Evolutionary conservation across 2,329 filamentous ascomycete species (phyloP).

Genomic region (Verticillium zaregamsianum): DNA sequence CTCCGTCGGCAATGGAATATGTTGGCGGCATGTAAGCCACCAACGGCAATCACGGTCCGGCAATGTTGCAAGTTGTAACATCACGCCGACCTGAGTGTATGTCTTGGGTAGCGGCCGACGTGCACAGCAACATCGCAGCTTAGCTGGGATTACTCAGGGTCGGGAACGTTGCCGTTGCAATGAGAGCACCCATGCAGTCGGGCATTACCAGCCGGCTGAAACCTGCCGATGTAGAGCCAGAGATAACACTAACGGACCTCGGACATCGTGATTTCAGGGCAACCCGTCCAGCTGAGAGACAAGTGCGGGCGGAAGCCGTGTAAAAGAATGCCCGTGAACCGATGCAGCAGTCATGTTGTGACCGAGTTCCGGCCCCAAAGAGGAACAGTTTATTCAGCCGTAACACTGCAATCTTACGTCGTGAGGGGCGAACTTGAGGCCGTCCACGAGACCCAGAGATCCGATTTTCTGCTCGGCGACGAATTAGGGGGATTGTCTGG

Average conservation of each 20-base stretch:
- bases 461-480: not conserved
- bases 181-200: not conserved
- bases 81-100: not conserved
- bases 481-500: not conserved
- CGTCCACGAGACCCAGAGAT: not conserved
- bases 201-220: not conserved
- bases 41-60: not conserved
- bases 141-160: not conserved
- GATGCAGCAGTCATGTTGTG: not conserved
- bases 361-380: not conserved
- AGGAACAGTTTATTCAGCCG: not conserved
- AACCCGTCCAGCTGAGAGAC: not conserved
- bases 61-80: not conserved
- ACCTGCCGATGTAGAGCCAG: not conserved
- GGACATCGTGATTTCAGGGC: not conserved
- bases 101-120: not conserved
- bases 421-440: not conserved
- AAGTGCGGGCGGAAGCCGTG: not conserved
- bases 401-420: not conserved
- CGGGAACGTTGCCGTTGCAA: not conserved
- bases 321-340: not conserved
- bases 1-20: not conserved
- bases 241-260: not conserved
- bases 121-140: not conserved
- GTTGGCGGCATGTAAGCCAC: not conserved